phyloP scores from a whole-genome alignment of 768 basidiomycete genomes.

The Tephrocybe sp. region DNA sequence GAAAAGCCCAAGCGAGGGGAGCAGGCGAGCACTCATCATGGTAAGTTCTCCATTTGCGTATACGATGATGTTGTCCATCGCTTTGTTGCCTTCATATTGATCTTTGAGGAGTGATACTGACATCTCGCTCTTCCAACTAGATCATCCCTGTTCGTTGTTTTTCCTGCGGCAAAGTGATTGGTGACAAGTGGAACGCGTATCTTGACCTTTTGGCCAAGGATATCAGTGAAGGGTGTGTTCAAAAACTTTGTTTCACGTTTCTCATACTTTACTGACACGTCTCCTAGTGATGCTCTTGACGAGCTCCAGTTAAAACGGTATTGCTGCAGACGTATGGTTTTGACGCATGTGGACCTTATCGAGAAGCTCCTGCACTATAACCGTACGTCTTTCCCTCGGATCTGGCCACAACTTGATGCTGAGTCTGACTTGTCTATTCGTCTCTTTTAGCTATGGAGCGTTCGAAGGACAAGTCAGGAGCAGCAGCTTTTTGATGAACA shows the following conservation, averaged over 20 bases:
- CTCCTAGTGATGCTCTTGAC: constrained; percentile 79
- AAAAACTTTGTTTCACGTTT: neutral
- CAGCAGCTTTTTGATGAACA: constrained; percentile 5
- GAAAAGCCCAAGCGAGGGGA: neutral
- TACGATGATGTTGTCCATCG: too few relatives aligned
- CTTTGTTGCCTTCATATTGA: too few relatives aligned
- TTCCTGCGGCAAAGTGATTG: constrained; percentile 95
- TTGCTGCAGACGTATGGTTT: constrained; percentile 95
- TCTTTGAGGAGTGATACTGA: neutral
- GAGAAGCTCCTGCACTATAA: constrained; percentile 97
- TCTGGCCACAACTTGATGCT: neutral
- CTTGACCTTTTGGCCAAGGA: constrained; percentile 77
- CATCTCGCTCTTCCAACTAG: constrained; percentile 36
- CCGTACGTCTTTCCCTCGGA: constrained; percentile 49
- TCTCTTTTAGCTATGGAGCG: constrained; percentile 47
- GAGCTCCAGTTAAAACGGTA: constrained; percentile 89
- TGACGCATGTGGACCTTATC: constrained; percentile 96
- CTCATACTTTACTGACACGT: neutral
- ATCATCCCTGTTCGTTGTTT: constrained; percentile 97
- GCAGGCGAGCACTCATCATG: neutral
- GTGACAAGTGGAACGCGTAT: constrained; percentile 93
- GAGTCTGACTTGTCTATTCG: neutral
- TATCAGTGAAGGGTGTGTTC: constrained; percentile 81
- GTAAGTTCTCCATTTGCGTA: neutral
- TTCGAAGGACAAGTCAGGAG: constrained; percentile 38